phyloP scores from a whole-genome alignment of 2,329 filamentous ascomycete species.

The Botrytis fabae region DNA sequence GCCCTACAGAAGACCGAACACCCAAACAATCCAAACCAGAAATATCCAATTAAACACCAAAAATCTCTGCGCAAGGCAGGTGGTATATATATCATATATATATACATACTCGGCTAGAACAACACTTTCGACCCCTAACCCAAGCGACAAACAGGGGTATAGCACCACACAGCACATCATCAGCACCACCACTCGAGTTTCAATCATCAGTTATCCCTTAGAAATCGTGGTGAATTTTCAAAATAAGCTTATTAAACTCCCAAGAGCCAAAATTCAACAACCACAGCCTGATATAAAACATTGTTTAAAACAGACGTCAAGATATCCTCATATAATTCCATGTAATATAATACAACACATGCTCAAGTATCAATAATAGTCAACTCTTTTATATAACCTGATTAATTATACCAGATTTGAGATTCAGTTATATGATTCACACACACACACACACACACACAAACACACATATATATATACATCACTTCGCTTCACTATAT shows the following conservation, averaged over 20 bases:
- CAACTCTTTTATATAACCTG: too few relatives aligned
- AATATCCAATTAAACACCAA: neutral
- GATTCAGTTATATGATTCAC: too few relatives aligned
- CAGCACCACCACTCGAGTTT: neutral
- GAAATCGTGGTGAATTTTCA: neutral
- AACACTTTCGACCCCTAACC: neutral
- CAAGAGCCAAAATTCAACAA: neutral
- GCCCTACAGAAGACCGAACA: neutral
- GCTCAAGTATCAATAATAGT: too few relatives aligned
- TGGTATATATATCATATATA: neutral
- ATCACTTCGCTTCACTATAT: too few relatives aligned
- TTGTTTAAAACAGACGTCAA: too few relatives aligned
- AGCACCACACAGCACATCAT: neutral
- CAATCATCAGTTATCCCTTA: neutral
- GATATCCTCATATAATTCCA: too few relatives aligned
- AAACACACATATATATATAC: too few relatives aligned
- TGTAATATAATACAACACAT: too few relatives aligned
- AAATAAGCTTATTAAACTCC: too few relatives aligned
- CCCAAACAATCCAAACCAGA: neutral
- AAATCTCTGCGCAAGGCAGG: neutral
- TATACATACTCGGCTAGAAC: neutral
- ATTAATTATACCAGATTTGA: too few relatives aligned
- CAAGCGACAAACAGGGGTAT: neutral
- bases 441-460: too few relatives aligned
- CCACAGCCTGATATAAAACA: too few relatives aligned